Evolutionary conservation across 2,329 filamentous ascomycete species (phyloP).

Genomic region (Aaosphaeria pasadenensis): DNA sequence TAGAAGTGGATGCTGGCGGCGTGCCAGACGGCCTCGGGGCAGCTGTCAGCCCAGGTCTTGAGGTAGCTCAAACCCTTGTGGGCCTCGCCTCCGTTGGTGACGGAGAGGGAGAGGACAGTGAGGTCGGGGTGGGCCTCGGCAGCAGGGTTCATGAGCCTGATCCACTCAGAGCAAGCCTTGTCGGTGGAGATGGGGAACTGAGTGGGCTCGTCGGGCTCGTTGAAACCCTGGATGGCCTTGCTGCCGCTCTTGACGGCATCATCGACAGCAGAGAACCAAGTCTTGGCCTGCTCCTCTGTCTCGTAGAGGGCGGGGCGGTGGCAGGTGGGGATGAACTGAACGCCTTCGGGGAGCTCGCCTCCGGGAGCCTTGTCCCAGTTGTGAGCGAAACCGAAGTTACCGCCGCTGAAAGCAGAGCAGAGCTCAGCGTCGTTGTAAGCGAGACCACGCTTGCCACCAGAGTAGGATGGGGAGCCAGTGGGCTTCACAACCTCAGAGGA

Average conservation of each 20-base stretch:
- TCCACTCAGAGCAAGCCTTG: constrained; percentile 30
- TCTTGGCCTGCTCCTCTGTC: constrained; percentile 16
- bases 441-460: constrained; percentile 61
- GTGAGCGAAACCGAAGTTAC: constrained; percentile 60
- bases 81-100: constrained; percentile 19
- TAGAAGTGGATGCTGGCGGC: constrained; percentile 41
- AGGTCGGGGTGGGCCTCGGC: constrained; percentile 22
- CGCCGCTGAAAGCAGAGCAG: constrained; percentile 49
- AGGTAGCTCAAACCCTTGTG: constrained; percentile 33
- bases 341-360: constrained; percentile 38
- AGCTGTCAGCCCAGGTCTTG: constrained; percentile 25
- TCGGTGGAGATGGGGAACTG: constrained; percentile 34
- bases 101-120: constrained; percentile 32
- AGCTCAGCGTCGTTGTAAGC: constrained; percentile 62
- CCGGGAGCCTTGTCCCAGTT: constrained; percentile 58
- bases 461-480: constrained; percentile 21
- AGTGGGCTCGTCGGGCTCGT: constrained; percentile 33
- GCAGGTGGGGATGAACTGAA: constrained; percentile 61
- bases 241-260: constrained; percentile 29
- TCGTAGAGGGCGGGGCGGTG: constrained; percentile 17
- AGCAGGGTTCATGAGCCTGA: constrained; percentile 31
- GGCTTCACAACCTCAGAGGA: constrained; percentile 4
- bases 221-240: constrained; percentile 38
- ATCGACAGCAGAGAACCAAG: constrained; percentile 40
- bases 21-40: constrained; percentile 33